Base-by-base conservation (phyloP, 257 asterid genomes). In the Nicotiana benthamiana region DNA sequence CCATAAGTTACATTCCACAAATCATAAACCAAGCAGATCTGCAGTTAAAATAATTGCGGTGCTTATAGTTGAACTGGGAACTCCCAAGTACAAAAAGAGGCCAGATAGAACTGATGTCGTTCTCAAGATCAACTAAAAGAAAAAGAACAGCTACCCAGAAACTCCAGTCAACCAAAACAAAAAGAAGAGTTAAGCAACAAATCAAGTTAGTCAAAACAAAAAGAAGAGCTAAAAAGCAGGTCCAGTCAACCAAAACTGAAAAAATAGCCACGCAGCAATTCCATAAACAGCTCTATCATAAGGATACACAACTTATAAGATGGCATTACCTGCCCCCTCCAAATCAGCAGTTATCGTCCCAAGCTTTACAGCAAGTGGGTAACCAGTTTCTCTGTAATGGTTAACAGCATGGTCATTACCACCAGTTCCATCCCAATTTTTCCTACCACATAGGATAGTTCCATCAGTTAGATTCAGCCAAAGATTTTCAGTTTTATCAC, bases 401-500 rank as follows among this genome's bases (percentile, higher is more conserved):
- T 90, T 88, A 85, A 96, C 86, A 65, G 98, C 99, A 87, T 96
- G 99, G 86, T 94, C 88, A 67, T 96, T 96, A 75, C 99, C 99
- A 66, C 99, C 99, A 80, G 86, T 92, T 65, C 99, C 99, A 82
- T 91, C 99, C 97, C 97, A 96, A 80, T 90, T 90, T 82, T 68
- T 91, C 86, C 99, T 88, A 77, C 99, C 99, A 81, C 99, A 96
- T 17, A 91, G 93, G 80, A 92, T 94, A 78, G 95, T 83, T 79
- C 98, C 98, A 87, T 96, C 97, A 26, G 98, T 94, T 81, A 96
- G 88, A 86, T 96, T 96, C 80, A 96, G 86, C 98, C 99, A 94
- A 64, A 94, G 99, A 89, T 96, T 96, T 46, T 92, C 97, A 26
- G 92, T 91, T 92, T 96, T 96, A 59, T 96, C 97, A 81, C 99